Base-by-base conservation (phyloP, 192 early-diverging fungal species). In the Coemansia sp. region DNA sequence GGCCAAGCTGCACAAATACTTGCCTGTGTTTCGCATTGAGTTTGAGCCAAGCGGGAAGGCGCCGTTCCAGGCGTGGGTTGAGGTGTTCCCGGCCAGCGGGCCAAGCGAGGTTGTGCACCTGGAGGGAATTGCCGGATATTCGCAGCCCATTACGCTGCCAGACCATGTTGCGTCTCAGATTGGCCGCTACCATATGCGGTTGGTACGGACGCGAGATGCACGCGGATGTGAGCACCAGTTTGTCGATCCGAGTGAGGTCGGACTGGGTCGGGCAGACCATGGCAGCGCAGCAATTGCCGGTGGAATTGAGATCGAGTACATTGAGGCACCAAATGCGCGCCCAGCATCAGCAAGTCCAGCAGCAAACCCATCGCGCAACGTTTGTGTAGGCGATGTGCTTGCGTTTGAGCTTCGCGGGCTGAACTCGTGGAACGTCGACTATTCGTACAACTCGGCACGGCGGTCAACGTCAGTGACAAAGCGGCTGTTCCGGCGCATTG, bases 341-440 rank as follows among this genome's bases (percentile, higher is more conserved):
- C 78, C 78, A 3, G 68, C 69, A 7, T 62, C 78, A 8, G 50
- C 68, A 11, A 68, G 65, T 44, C 65, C 72, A 0, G 69, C 78
- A 0, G 63, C 78, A 0, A 69, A 60, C 44, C 72, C 78, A 2
- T 47, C 60, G 20, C 57, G 69, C 7, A 60, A 66, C 25, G 81
- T 88, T n/a, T 89, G 89, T 34, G 78, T 85, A 5, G 89, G 89
- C 46, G 88, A 89, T 52, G 74, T 90, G 22, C 62, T 91, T 21
- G 65, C 85, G 11, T 90, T 87, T 54, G 82, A 85, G 19, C 60
- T 91, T 52, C 84, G 87, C 49, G 89, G 88, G 1, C 84, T 87
- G 2, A 75, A 83, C 52, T 84, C 89, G 19, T 91, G 89, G 69
- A 85, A 69, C 22, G 71, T 89, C 8, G 64, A 69, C 3, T 89